Conservation (phyloP, 805 yeast species). For the Candida yuanshanica region DNA sequence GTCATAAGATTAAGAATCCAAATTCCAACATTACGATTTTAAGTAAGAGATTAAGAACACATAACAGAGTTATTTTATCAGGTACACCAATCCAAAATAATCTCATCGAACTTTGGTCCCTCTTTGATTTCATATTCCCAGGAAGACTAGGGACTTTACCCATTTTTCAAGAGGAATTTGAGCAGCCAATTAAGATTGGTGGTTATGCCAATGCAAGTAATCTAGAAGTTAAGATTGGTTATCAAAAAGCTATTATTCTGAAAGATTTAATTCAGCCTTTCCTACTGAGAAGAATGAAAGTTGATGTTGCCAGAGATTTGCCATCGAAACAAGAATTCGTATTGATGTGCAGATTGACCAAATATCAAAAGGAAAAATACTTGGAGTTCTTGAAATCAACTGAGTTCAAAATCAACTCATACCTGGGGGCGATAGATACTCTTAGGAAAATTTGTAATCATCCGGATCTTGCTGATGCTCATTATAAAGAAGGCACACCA, state of each 20-base stretch:
- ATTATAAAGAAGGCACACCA: conserved; percentile 24
- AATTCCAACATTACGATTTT: conserved; percentile 81
- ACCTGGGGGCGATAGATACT: conserved; percentile 86
- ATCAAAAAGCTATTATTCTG: conserved; percentile 88
- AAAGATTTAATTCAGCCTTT: conserved; percentile 89
- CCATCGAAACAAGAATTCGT: conserved; percentile 95
- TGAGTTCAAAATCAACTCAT: conserved; percentile 70
- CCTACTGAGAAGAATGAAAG: conserved; percentile 76
- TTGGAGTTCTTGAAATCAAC: conserved; percentile 68
- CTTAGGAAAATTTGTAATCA: conserved; percentile 92
- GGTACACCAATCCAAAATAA: conserved; percentile 98
- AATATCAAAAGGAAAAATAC: conserved; percentile 68
- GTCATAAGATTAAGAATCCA: conserved; percentile 95
- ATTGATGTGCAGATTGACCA: conserved; percentile 80
- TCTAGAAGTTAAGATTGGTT: conserved; percentile 93
- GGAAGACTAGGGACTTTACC: conserved; percentile 94
- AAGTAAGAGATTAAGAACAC: conserved; percentile 79
- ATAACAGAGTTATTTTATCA: conserved; percentile 80
- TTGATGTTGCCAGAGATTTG: conserved; percentile 91
- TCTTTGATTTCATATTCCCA: conserved; percentile 92
- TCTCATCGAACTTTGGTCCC: conserved; percentile 85
- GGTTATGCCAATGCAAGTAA: conserved; percentile 97
- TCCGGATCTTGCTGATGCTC: conserved; percentile 71
- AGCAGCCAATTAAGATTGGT: conserved; percentile 91
- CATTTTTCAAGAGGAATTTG: conserved; percentile 87